A percentile compares a stretch with the other conserved stretches of the same genome.
These are phyloP conservation scores for Sporisorium exsertum DNA, from an alignment of 1,284 basidiomycete genomes.

Conservation along the genomic window DNA sequence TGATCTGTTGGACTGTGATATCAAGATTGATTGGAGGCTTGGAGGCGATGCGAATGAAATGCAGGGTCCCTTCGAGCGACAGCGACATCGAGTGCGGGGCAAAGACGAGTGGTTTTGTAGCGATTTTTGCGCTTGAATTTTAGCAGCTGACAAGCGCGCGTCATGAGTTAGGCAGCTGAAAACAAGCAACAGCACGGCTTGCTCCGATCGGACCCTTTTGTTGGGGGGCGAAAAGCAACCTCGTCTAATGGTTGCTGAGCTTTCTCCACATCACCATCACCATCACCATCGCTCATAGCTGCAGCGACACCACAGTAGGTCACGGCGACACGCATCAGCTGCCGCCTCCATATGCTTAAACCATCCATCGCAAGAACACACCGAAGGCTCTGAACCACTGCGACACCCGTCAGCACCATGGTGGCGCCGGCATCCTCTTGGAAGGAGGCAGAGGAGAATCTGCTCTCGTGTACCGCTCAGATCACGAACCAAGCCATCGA, in stretches of 20 bases:
- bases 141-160: neutral
- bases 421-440: slow-evolving; percentile 19
- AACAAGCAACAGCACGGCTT: neutral
- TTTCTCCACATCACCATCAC: slow-evolving; percentile 1
- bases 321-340: neutral
- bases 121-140: neutral
- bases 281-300: neutral
- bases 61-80: neutral
- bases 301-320: neutral
- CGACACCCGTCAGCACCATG: slow-evolving; percentile 7
- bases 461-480: slow-evolving; percentile 54
- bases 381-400: neutral
- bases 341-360: neutral
- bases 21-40: too few relatives aligned
- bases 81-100: neutral
- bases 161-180: too few relatives aligned
- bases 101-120: neutral
- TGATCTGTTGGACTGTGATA: too few relatives aligned
- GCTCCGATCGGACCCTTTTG: neutral
- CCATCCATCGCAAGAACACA: neutral
- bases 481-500: slow-evolving; percentile 57
- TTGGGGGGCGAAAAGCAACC: neutral
- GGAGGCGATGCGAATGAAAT: neutral
- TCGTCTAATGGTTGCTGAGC: neutral
- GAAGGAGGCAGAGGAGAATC: slow-evolving; percentile 48